Evolutionary conservation across 2,329 filamentous ascomycete genomes (phyloP).

Genomic region (Grosmannia penicillata): DNA sequence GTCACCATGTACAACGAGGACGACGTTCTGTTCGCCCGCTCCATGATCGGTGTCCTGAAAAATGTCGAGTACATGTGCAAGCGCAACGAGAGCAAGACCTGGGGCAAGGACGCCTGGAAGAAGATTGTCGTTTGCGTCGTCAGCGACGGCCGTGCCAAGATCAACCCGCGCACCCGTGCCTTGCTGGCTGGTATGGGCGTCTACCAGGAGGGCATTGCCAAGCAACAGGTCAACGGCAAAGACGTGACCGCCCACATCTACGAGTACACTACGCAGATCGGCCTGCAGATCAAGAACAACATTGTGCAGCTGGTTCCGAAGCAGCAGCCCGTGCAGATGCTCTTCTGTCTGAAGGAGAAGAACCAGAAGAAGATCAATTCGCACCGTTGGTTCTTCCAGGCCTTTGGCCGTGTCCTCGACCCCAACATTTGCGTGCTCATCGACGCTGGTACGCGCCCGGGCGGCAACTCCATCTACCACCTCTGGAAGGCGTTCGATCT

Average conservation of each 20-base stretch:
- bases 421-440: conserved; percentile 95
- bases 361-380: conserved; percentile 99
- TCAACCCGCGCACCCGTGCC: conserved; percentile 81
- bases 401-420: conserved; percentile 80
- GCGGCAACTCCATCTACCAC: conserved; percentile 89
- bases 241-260: conserved; percentile 97
- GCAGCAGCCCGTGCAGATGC: conserved; percentile 83
- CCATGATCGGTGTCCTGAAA: conserved; percentile 95
- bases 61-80: conserved; percentile 98
- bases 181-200: conserved; percentile 87
- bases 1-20: conserved; percentile 99
- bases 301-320: conserved; percentile 74
- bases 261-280: conserved; percentile 82
- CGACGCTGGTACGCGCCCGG: conserved; percentile 90
- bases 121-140: conserved; percentile 98
- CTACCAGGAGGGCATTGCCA: conserved; percentile 96
- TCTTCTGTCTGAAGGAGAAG: conserved; percentile 98
- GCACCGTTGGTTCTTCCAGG: conserved; percentile 97
- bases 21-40: conserved; percentile 86
- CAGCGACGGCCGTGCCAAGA: conserved; percentile 92
- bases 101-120: conserved; percentile 98
- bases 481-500: conserved; percentile 98
- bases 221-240: conserved; percentile 93
- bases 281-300: conserved; percentile 77
- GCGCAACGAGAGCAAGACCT: conserved; percentile 84